phyloP scores from a whole-genome alignment of 1,139 yeast species.

The Taphrina wiesneri region DNA sequence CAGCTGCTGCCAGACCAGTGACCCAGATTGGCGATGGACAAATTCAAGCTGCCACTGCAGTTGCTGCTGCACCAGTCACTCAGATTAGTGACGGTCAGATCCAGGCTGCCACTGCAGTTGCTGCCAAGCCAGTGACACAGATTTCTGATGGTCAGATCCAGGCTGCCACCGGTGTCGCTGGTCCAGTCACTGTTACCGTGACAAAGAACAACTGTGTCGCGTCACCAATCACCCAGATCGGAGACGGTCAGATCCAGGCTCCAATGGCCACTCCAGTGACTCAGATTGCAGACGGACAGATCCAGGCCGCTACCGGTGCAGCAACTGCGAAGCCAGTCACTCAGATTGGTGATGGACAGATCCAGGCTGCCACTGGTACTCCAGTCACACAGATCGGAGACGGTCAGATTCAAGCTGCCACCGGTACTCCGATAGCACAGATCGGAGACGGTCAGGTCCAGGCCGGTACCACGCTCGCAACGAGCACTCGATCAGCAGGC shows the following conservation, averaged over 20 bases:
- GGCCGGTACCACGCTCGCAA: conserved; percentile 45
- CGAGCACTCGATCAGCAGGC: conserved; percentile 45
- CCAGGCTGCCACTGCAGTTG: conserved; percentile 49
- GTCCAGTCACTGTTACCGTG: conserved; percentile 41
- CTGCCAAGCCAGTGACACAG: conserved; percentile 49
- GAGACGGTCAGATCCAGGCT: conserved; percentile 55
- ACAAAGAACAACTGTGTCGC: conserved; percentile 40
- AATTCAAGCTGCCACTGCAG: conserved; percentile 45
- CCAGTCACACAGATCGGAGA: conserved; percentile 53
- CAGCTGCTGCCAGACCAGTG: conserved; percentile 39
- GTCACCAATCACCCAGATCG: conserved; percentile 50
- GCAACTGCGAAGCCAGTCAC: conserved; percentile 44
- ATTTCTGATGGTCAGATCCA: conserved; percentile 56
- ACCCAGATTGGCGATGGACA: conserved; percentile 49
- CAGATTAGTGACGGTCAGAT: conserved; percentile 67
- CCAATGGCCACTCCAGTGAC: conserved; percentile 46
- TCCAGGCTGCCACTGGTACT: conserved; percentile 45
- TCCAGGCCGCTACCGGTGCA: conserved; percentile 50
- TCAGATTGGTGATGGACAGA: conserved; percentile 49
- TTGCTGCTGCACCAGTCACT: conserved; percentile 42
- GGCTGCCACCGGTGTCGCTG: conserved; percentile 38
- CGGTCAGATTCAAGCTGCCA: conserved; percentile 52
- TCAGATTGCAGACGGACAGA: conserved; percentile 65
- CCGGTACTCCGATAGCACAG: conserved; percentile 48
- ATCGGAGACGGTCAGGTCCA: conserved; percentile 47